These are phyloP conservation scores for Suillus clintonianus DNA, from an alignment of 768 basidiomycete genomes.

Conservation along the genomic window DNA sequence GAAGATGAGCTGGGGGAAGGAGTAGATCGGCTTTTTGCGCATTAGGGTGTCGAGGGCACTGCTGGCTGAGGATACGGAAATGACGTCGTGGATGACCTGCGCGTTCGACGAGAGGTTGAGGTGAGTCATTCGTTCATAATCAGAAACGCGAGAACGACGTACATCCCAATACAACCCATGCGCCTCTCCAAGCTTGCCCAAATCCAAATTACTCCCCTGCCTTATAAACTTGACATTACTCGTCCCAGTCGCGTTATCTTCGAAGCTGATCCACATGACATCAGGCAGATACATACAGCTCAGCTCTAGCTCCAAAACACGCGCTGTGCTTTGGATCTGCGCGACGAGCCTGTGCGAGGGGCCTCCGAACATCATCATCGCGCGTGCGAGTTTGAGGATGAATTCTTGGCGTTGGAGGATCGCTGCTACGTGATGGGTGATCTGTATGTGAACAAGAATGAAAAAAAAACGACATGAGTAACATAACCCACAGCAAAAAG, in stretches of 20 bases:
- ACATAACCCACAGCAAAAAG: too few relatives aligned
- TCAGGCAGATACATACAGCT: conserved; percentile 77
- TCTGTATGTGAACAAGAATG: conserved; percentile 33
- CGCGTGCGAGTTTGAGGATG: conserved; percentile 78
- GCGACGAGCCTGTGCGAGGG: conserved; percentile 82
- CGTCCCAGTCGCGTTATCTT: conserved; percentile 77
- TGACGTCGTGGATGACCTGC: conserved; percentile 81
- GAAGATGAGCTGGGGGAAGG: conserved; percentile 59
- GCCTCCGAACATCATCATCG: conserved; percentile 90
- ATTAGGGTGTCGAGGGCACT: conserved; percentile 72
- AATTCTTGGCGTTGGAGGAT: conserved; percentile 84
- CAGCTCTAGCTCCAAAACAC: conserved; percentile 73
- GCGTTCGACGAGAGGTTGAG: neutral
- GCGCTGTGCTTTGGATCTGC: conserved; percentile 77
- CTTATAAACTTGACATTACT: conserved; percentile 80
- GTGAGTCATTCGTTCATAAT: too few relatives aligned
- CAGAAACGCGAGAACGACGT: too few relatives aligned
- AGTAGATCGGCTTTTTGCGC: conserved; percentile 63
- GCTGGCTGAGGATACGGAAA: conserved; percentile 74
- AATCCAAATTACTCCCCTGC: conserved; percentile 69
- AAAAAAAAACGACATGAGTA: neutral
- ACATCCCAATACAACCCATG: conserved; percentile 78
- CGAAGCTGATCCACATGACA: conserved; percentile 80
- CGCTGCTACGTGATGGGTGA: conserved; percentile 81
- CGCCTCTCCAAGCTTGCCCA: conserved; percentile 73